These are phyloP conservation scores for Xylariaceae sp. DNA, from an alignment of 2,329 filamentous ascomycete genomes.

Conservation along the genomic window DNA sequence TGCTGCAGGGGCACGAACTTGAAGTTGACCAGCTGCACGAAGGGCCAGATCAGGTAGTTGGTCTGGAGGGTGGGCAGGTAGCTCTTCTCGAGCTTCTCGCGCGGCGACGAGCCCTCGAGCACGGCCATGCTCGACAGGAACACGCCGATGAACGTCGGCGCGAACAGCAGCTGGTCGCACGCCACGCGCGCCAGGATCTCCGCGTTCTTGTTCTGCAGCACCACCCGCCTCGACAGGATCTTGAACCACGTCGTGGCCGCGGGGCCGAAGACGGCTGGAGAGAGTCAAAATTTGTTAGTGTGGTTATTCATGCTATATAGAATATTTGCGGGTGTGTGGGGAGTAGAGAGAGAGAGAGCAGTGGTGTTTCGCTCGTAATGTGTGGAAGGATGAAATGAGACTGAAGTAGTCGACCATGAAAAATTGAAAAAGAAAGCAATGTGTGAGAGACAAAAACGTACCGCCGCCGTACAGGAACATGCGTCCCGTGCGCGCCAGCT, in stretches of 20 bases:
- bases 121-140: conserved; percentile 87
- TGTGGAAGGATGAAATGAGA: too few species aligned
- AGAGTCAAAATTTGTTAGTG: conserved; percentile 11
- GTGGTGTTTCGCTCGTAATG: too few species aligned
- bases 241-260: conserved; percentile 86
- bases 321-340: too few species aligned
- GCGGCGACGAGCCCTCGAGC: conserved; percentile 68
- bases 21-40: conserved; percentile 86
- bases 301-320: background rate
- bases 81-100: conserved; percentile 73
- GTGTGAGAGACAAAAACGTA: conserved; percentile 50
- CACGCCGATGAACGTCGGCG: conserved; percentile 78
- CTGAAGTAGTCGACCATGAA: background rate
- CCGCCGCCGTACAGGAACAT: conserved; percentile 83
- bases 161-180: conserved; percentile 82
- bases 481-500: conserved; percentile 71
- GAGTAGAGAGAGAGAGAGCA: too few species aligned
- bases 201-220: conserved; percentile 65
- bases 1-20: conserved; percentile 83
- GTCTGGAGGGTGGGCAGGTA: conserved; percentile 76
- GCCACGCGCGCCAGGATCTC: conserved; percentile 81
- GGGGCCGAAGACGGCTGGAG: conserved; percentile 79
- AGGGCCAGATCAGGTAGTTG: conserved; percentile 90
- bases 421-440: conserved; percentile 6
- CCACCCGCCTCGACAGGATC: conserved; percentile 74